Conservation (phyloP, 2,329 filamentous ascomycete genomes). For the Lachnum nothofagi region DNA sequence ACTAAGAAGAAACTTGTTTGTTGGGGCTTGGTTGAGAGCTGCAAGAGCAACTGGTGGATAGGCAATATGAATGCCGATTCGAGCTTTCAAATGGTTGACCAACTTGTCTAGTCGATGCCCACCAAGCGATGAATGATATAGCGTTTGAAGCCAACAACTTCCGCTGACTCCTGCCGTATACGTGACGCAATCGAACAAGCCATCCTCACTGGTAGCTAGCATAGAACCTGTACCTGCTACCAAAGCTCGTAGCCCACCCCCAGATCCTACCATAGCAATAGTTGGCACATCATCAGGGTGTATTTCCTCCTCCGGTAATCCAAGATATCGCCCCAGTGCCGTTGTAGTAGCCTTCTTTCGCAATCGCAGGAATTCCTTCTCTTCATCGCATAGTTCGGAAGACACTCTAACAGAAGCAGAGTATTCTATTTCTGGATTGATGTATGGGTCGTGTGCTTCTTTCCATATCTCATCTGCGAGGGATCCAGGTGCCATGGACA, state of each 20-base stretch:
- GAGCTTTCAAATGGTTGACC: slow-evolving; percentile 78
- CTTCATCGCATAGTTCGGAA: slow-evolving; percentile 73
- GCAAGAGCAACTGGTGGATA: slow-evolving; percentile 81
- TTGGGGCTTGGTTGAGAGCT: slow-evolving; percentile 79
- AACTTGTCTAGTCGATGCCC: slow-evolving; percentile 62
- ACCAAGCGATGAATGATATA: slow-evolving; percentile 78
- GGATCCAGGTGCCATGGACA: slow-evolving; percentile 82
- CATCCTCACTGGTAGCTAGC: slow-evolving; percentile 75
- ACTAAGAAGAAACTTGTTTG: slow-evolving; percentile 83
- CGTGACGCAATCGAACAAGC: slow-evolving; percentile 87
- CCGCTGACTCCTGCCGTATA: slow-evolving; percentile 95
- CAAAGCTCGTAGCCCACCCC: slow-evolving; percentile 82
- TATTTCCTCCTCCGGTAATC: slow-evolving; percentile 71
- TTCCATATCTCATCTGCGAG: slow-evolving; percentile 90
- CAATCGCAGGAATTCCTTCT: slow-evolving; percentile 66
- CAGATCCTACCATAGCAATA: slow-evolving; percentile 92
- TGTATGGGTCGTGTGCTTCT: slow-evolving; percentile 76
- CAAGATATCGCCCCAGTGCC: slow-evolving; percentile 78
- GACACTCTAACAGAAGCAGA: slow-evolving; percentile 80
- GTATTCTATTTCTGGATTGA: slow-evolving; percentile 83
- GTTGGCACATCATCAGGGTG: slow-evolving; percentile 87
- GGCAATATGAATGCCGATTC: slow-evolving; percentile 83
- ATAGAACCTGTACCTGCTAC: slow-evolving; percentile 88
- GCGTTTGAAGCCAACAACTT: slow-evolving; percentile 87
- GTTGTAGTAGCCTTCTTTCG: slow-evolving; percentile 63